A percentile compares a stretch with the other conserved stretches of the same genome.
phyloP scores from a whole-genome alignment of 805 yeast genomes.

The Hanseniaspora valbyensis region DNA sequence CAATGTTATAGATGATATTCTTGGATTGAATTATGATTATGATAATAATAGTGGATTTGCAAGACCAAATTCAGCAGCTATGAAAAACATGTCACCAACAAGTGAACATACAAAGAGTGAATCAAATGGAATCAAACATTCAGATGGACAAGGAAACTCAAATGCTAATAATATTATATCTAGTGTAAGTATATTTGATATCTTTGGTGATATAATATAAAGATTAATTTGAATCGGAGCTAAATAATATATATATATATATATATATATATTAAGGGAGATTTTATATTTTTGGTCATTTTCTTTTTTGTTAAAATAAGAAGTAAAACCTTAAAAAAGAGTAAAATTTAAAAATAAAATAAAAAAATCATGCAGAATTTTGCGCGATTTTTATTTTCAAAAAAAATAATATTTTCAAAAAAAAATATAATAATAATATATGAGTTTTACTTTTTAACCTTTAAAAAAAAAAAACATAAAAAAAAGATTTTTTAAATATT shows the following conservation, averaged over 20 bases:
- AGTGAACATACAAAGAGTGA: neutral
- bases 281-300: no score
- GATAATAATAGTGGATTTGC: neutral
- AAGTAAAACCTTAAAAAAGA: no score
- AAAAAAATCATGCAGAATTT: no score
- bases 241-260: no score
- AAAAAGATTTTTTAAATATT: neutral
- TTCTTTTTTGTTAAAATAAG: no score
- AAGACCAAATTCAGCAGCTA: neutral
- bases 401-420: neutral
- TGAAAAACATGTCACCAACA: neutral
- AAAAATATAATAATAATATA: neutral
- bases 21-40: neutral
- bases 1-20: neutral
- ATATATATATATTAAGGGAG: no score
- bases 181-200: conserved; percentile 2
- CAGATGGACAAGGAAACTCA: no score
- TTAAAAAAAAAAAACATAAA: neutral
- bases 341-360: no score
- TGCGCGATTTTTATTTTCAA: neutral
- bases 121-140: neutral
- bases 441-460: no score
- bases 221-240: no score
- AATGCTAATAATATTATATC: neutral
- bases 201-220: conserved; percentile 1